Evolutionary conservation across 176 grass and related monocot genomes (phyloP), one percentile per base, ranked within the genome.

Genomic region (Aegilops longissima): DNA sequence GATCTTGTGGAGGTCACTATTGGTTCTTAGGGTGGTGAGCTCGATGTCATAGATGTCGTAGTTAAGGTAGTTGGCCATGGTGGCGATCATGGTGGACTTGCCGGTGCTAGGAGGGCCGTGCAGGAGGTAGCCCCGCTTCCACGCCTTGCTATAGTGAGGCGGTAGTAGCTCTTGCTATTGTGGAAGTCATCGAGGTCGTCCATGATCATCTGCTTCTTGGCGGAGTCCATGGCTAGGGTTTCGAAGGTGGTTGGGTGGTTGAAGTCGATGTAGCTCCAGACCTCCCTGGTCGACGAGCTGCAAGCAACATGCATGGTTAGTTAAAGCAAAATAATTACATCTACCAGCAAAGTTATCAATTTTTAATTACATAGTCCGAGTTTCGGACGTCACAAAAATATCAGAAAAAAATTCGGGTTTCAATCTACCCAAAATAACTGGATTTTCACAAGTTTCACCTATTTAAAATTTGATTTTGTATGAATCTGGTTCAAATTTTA

Each of bases 1-100:
- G 30, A 93, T 86, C 38, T 34, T 90, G 33, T 86, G 30, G 40
- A 93, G 81, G 79, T 93, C 86, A 0, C 36, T 62, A 81, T 91
- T 91, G 81, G 2, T 45, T 33, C 25, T 4, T 0, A 86, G 65
- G 2, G 38, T 6, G 8, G 86, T 88, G 6, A 86, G 78, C 63
- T 90, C 78, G 6, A 86, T 5, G 70, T 85, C 78, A 45, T 81
- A 89, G 71, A 82, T 25, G 27, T 86, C 29, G 49, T 82, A 82
- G 34, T 82, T 33, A 18, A 90, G 83, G 72, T 76, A 59, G 70
- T 89, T 89, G 5, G 83, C 71, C 3, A 82, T 90, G 44, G 78
- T 71, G 4, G 83, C 63, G 40, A 85, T 64, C 79, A 86, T 90
- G 47, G 78, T 82, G 4, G 78, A 81, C 71, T 86, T 82, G 70